Conservation (phyloP, 1,284 basidiomycete genomes). For the Fomitopsis pinicola region DNA sequence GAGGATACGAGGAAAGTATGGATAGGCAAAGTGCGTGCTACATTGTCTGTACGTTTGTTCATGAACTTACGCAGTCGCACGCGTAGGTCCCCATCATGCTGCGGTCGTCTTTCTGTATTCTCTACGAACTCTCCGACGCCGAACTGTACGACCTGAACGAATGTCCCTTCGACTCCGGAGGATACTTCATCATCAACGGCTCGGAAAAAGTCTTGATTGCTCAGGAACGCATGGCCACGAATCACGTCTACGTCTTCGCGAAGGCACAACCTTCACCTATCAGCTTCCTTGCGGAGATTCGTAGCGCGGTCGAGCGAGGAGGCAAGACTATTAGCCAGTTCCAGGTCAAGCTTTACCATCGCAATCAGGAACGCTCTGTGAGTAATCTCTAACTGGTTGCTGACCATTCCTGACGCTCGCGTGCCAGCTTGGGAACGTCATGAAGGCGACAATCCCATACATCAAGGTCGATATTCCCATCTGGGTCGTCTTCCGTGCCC, state of each 20-base stretch:
- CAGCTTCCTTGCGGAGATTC: slow-evolving; percentile 95
- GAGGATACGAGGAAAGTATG: slow-evolving; percentile 84
- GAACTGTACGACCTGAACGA: slow-evolving; percentile 92
- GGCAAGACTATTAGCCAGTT: slow-evolving; percentile 99
- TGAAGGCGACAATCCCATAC: slow-evolving; percentile 97
- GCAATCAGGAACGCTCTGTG: slow-evolving; percentile 83
- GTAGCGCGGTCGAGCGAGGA: slow-evolving; percentile 96
- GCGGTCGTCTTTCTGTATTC: slow-evolving; percentile 92
- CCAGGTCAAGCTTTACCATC: slow-evolving; percentile 96
- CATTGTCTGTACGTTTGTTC: background rate
- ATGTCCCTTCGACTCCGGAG: slow-evolving; percentile 97
- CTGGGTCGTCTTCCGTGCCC: slow-evolving; percentile 97
- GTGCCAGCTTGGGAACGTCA: slow-evolving; percentile 80
- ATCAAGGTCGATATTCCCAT: slow-evolving; percentile 99
- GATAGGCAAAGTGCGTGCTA: slow-evolving; percentile 84
- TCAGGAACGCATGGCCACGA: slow-evolving; percentile 99
- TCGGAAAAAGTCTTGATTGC: slow-evolving; percentile 99
- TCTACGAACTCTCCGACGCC: slow-evolving; percentile 75
- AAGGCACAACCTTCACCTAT: slow-evolving; percentile 97
- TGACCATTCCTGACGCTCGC: background rate
- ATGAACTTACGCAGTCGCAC: slow-evolving; percentile 4
- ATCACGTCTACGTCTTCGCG: slow-evolving; percentile 99
- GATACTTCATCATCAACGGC: slow-evolving; percentile 99
- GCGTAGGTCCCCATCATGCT: slow-evolving; percentile 95
- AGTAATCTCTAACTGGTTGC: slow-evolving; percentile 26